Base-by-base conservation (phyloP, 768 basidiomycete genomes). In the Phlebiopsis gigantea region DNA sequence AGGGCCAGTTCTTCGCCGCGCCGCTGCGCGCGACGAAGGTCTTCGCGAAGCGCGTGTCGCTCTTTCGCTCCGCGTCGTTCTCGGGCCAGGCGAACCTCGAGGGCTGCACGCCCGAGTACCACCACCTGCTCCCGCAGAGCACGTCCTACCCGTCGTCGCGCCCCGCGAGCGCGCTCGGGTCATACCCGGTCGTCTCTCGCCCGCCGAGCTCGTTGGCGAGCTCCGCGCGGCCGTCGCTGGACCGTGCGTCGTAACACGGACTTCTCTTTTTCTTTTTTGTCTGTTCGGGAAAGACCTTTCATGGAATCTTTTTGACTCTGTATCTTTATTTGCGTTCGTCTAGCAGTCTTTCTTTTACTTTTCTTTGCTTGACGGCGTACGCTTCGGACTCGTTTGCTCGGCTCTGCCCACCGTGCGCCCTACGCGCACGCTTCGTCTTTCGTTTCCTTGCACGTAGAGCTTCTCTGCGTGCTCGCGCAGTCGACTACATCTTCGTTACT, bases 201-300 rank as follows among this genome's bases (percentile, higher is more conserved):
- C 63, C 65, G 31, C 44, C 65, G 29, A 66, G 65, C 58, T 62
- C 65, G 21, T 57, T 63, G 57, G 61, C 59, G 30, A 53, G 61
- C 39, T 59, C 60, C 15, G 44, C 49, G 25, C 56, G 56, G 43
- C 56, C 46, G 49, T 57, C 56, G 9, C 17, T 57, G 22, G 56
- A 57, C 50, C 49, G 42, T 29, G 49, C 42, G 24, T 44, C 48
- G 21, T 57, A 29, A 44, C 12, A 21, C 10, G 41, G 17, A 17
- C 31, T 39, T 52, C 19, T 43, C 21, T 25, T 17, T 30, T 25
- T 31, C 21, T 46, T 17, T 8, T 2, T 2, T n/a, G 15, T 10
- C 12, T 45, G 28, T 54, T 28, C 7, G 21, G 22, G 17, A 50
- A 14, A 45, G 26, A 54, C 53, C 10, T 3, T 45, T 44, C 26